Evolutionary conservation across 1,284 basidiomycete species (phyloP), one percentile per base, ranked within the genome.

Genomic region (Lignosus rhinocerotis): DNA sequence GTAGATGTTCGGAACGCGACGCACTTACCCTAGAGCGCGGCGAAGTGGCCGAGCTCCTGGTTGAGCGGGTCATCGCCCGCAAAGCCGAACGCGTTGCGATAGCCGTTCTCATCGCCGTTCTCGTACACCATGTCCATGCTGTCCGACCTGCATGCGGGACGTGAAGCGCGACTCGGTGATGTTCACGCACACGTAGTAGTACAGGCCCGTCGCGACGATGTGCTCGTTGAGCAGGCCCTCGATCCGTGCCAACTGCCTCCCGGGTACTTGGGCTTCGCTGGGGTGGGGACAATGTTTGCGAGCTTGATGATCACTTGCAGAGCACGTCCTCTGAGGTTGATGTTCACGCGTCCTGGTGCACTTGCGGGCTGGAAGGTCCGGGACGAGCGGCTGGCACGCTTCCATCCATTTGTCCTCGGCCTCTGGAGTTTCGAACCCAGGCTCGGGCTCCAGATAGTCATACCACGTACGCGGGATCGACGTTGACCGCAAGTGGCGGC

Each of bases 161-260:
- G 50, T 32, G 19, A 66, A 52, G 14, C 47, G 57, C 21, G 60
- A 60, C 56, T 66, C 60, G 16, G 62, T 58, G 55, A 64, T 56
- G 53, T 66, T 66, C 33, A 57, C 49, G 17, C 38, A 55, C 16
- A 55, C 59, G 50, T 66, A 66, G 47, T 63, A 66, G 43, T 61
- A 55, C 11, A 61, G 33, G 21, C n/a, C 51, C 14, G 46, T 61
- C 17, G 77, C 76, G 36, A 75, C 75, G 49, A 51, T 42, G 14
- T 11, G 42, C 62, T 79, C 79, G 59, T 80, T 83, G 70, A 53
- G 50, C 71, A 71, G 71, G 42, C 60, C 69, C 60, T 72, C 70
- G 25, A 71, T 68, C n/a, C n/a, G 51, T 73, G 71, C 71, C 70
- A 73, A 9, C 25, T 31, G 1, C 71, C 70, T 5, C 70, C 70